These are phyloP conservation scores for Aspergillus indologenus DNA, from an alignment of 495 filamentous ascomycete species.

Conservation along the genomic window DNA sequence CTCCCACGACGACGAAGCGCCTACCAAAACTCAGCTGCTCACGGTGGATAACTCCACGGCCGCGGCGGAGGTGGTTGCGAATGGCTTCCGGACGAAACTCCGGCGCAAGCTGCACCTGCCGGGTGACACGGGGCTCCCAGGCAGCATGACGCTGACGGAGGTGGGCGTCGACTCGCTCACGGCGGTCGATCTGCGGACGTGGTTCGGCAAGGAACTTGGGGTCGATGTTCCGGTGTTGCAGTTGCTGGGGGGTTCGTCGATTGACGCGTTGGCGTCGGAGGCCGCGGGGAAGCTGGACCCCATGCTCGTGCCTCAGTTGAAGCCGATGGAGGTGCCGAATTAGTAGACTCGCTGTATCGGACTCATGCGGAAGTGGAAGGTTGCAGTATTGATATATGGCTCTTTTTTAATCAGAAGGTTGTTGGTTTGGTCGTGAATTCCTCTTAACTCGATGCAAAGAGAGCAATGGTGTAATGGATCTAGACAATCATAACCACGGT, in stretches of 20 bases:
- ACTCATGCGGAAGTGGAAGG: too few relatives aligned
- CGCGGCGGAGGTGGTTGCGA: conserved; percentile 2
- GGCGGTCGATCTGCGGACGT: conserved; percentile 33
- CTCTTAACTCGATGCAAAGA: too few relatives aligned
- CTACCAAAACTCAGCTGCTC: background rate
- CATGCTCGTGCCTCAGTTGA: background rate
- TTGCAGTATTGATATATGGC: too few relatives aligned
- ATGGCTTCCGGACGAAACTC: conserved; percentile 3
- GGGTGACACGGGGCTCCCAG: background rate
- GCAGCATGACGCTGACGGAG: conserved; percentile 19
- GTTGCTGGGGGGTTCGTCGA: conserved; percentile 34
- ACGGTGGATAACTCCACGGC: background rate
- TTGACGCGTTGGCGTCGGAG: conserved; percentile 7
- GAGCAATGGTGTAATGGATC: too few relatives aligned
- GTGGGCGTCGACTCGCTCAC: conserved; percentile 38
- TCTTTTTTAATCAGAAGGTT: too few relatives aligned
- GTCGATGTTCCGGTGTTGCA: conserved; percentile 51
- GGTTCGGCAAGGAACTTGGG: conserved; percentile 36
- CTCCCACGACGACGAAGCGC: background rate
- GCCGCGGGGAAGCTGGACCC: conserved; percentile 5
- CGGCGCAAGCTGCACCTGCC: conserved; percentile 6
- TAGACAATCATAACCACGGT: too few relatives aligned
- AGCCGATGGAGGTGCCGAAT: too few relatives aligned
- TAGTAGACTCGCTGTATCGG: too few relatives aligned
- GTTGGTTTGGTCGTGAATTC: too few relatives aligned